A percentile compares a stretch with the other conserved stretches of the same genome.
Evolutionary conservation across 2,329 filamentous ascomycete species (phyloP).

Genomic region (Botryotinia calthae): DNA sequence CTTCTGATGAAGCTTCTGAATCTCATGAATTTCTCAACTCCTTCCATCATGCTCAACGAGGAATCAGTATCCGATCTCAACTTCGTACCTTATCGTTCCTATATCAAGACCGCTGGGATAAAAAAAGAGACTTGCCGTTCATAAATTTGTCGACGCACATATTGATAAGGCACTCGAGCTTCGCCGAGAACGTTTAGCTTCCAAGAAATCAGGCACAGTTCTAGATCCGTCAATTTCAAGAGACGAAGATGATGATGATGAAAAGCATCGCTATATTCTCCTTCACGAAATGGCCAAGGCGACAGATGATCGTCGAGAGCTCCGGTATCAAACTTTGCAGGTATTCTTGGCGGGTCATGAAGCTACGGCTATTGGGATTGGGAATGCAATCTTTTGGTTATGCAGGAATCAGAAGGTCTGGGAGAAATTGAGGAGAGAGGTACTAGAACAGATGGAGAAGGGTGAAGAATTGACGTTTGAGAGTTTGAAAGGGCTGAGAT

Average conservation of each 20-base stretch:
- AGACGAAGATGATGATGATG: neutral
- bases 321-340: constrained; percentile 38
- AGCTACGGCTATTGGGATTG: constrained; percentile 41
- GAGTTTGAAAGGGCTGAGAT: constrained; percentile 41
- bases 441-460: constrained; percentile 34
- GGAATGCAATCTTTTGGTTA: constrained; percentile 36
- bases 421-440: constrained; percentile 30
- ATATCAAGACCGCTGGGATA: neutral
- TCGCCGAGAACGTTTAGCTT: neutral
- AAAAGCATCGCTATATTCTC: neutral
- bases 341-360: constrained; percentile 44
- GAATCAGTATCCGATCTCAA: neutral
- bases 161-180: neutral
- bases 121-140: neutral
- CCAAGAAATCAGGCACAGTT: neutral
- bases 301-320: constrained; percentile 42
- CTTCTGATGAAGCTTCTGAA: neutral
- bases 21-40: neutral
- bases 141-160: neutral
- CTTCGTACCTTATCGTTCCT: neutral
- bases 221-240: neutral
- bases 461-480: constrained; percentile 40
- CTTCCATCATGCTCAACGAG: neutral
- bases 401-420: constrained; percentile 34
- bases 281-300: neutral